phyloP scores from a whole-genome alignment of 371 early-diverging fungal species.

The Paraphysoderma sedebokerense region DNA sequence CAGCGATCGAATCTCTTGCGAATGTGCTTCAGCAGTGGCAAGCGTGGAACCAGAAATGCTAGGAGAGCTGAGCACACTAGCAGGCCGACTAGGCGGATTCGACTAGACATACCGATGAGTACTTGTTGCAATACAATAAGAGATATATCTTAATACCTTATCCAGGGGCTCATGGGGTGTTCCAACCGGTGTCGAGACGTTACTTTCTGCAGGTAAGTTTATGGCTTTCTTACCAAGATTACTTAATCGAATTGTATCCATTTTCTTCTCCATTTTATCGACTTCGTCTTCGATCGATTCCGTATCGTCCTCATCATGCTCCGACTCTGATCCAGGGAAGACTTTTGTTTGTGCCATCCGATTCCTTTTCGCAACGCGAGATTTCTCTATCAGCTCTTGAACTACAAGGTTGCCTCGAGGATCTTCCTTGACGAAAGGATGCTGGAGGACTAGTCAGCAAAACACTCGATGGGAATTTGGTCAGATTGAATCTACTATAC shows the following conservation, averaged over 20 bases:
- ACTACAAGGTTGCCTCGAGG: slow-evolving; percentile 5
- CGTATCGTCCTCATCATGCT: slow-evolving; percentile 8
- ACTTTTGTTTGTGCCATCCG: slow-evolving; percentile 3
- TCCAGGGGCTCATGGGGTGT: no score
- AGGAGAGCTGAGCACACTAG: no score
- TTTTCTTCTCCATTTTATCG: neutral
- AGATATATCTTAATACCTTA: no score
- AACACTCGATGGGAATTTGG: no score
- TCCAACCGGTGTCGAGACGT: no score
- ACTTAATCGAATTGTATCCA: neutral
- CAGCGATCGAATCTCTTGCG: neutral
- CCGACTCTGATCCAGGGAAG: neutral
- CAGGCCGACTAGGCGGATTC: neutral
- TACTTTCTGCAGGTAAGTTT: neutral
- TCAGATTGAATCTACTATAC: no score
- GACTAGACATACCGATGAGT: no score
- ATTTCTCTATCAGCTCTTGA: slow-evolving; percentile 16
- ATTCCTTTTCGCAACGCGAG: slow-evolving; percentile 14
- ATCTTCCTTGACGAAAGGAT: slow-evolving; percentile 3
- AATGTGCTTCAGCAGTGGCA: neutral
- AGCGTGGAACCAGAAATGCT: neutral
- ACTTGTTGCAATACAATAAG: no score
- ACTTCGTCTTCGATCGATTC: slow-evolving; percentile 5
- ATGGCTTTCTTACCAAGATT: neutral
- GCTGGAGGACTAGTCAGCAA: no score